phyloP scores from a whole-genome alignment of 2,329 filamentous ascomycete genomes.

The Calonectria montana region DNA sequence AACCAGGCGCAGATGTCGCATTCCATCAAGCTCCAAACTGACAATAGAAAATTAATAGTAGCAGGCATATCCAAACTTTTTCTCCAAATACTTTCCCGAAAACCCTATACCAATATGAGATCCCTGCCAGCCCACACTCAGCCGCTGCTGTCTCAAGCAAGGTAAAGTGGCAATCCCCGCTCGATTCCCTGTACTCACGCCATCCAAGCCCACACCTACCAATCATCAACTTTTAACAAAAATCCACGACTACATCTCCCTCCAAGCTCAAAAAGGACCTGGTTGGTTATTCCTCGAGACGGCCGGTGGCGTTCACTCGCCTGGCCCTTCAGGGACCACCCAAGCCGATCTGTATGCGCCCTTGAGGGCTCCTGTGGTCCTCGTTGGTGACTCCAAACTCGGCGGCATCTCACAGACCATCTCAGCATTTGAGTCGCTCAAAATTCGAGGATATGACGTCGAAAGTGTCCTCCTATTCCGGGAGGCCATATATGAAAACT shows the following conservation, averaged over 20 bases:
- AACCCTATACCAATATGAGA: conserved; percentile 78
- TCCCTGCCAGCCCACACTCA: conserved; percentile 82
- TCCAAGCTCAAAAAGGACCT: conserved; percentile 57
- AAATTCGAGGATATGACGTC: conserved; percentile 82
- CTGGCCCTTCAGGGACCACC: conserved; percentile 78
- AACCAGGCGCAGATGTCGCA: conserved; percentile 24
- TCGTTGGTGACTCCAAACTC: conserved; percentile 80
- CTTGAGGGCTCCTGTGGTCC: conserved; percentile 76
- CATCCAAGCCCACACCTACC: conserved; percentile 59
- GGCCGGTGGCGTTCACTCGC: conserved; percentile 84
- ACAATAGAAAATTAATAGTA: background rate
- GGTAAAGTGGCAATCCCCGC: conserved; percentile 40
- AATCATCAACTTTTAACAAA: conserved; percentile 62
- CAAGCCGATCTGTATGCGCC: conserved; percentile 84
- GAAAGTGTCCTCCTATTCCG: conserved; percentile 77
- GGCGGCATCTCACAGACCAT: conserved; percentile 87
- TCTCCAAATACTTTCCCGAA: conserved; percentile 57
- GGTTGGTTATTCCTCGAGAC: conserved; percentile 82
- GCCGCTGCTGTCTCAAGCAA: conserved; percentile 66
- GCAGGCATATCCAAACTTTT: conserved; percentile 72
- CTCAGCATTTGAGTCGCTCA: conserved; percentile 81
- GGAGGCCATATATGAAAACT: conserved; percentile 74
- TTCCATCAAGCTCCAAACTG: background rate
- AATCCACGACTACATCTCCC: conserved; percentile 51
- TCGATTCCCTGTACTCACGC: conserved; percentile 16